Percentiles rank a stretch among this genome's conserved stretches.
Conservation (phyloP, 129 eudicot genomes). For the Cynara cardunculus region DNA sequence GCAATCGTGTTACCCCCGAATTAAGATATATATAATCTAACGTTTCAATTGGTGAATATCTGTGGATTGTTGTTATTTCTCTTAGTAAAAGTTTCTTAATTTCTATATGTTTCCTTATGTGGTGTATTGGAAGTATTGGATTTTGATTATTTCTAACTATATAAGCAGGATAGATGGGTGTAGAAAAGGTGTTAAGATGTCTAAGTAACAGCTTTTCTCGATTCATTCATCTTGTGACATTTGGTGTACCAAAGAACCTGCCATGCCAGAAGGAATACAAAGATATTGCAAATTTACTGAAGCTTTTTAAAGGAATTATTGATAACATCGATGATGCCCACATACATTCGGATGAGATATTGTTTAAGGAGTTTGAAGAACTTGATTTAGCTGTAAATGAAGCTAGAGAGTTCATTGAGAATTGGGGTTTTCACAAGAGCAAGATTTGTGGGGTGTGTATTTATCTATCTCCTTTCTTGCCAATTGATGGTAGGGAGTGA, state of each 20-base stretch:
- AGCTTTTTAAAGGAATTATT: constrained; percentile 71
- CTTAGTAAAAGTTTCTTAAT: neutral
- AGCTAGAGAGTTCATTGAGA: constrained; percentile 84
- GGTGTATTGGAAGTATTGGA: neutral
- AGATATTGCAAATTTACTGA: constrained; percentile 46
- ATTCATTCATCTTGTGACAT: constrained; percentile 81
- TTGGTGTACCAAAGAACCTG: constrained; percentile 48
- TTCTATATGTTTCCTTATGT: neutral
- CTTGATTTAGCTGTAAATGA: constrained; percentile 79
- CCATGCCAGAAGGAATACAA: constrained; percentile 63
- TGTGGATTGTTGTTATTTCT: neutral
- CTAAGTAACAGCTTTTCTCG: constrained; percentile 82
- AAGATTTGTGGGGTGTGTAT: constrained; percentile 68
- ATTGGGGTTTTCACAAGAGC: constrained; percentile 82
- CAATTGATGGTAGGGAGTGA: neutral
- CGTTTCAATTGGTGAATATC: neutral
- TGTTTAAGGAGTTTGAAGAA: constrained; percentile 69
- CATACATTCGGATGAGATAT: constrained; percentile 40
- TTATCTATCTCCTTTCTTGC: constrained; percentile 8
- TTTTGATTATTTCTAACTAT: constrained; percentile 12
- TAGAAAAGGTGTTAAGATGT: constrained; percentile 56
- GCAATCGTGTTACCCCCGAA: neutral
- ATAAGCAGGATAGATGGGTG: constrained; percentile 68
- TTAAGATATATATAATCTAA: neutral
- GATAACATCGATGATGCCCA: constrained; percentile 54